Percentiles rank a stretch among this genome's conserved stretches.
These are phyloP conservation scores for Larix kaempferi DNA, from an alignment of 75 land plant genomes.

Conservation along the genomic window DNA sequence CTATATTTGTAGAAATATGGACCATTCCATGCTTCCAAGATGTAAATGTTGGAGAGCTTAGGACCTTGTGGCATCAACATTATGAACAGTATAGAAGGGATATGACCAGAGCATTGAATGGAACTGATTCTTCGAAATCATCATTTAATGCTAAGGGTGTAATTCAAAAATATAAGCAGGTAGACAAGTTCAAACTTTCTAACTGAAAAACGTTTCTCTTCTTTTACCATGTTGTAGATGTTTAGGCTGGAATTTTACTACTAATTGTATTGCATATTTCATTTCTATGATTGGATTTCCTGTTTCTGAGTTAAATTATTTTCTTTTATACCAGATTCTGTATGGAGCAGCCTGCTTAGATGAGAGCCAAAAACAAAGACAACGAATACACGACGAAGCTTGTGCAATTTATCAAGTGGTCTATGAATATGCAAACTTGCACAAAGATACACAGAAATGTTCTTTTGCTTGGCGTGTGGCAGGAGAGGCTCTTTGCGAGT, in stretches of 20 bases:
- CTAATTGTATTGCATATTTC: not conserved
- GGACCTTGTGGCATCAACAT: conserved; percentile 14
- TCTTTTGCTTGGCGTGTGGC: no score
- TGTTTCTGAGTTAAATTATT: not conserved
- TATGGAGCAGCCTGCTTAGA: conserved; percentile 44
- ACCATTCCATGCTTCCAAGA: conserved; percentile 33
- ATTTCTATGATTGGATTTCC: not conserved
- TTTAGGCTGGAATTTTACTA: not conserved
- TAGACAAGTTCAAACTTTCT: not conserved
- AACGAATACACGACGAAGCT: no score
- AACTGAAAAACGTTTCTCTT: not conserved
- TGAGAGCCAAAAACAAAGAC: not conserved
- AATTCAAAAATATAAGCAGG: conserved; percentile 47
- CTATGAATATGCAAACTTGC: no score
- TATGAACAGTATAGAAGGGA: conserved; percentile 30
- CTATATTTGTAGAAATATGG: conserved; percentile 25
- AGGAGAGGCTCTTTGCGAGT: no score
- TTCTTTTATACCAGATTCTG: conserved; percentile 27
- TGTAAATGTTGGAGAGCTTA: conserved; percentile 11
- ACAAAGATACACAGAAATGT: no score
- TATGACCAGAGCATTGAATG: conserved; percentile 18
- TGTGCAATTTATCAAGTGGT: no score
- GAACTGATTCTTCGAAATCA: not conserved
- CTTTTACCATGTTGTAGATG: not conserved
- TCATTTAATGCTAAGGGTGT: conserved; percentile 14